phyloP scores from a whole-genome alignment of 176 grass and related monocot species.

The Oryza glaberrima region DNA sequence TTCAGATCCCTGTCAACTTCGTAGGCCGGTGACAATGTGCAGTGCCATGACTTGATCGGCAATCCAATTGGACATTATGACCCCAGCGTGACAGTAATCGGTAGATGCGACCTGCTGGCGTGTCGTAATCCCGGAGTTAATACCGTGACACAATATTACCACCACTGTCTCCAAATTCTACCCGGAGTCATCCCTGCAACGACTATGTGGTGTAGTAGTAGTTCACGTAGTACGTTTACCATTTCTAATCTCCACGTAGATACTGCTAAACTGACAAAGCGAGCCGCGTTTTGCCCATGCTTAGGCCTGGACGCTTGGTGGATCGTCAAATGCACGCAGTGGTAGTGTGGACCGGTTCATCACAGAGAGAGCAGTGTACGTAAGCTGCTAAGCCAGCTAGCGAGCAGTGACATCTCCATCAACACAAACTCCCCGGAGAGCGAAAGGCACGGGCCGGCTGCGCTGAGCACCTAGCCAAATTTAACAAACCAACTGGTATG shows the following conservation, averaged over 20 bases:
- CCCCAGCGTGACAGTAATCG: not conserved
- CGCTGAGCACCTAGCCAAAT: not conserved
- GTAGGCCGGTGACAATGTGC: not conserved
- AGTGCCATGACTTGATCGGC: slow-evolving; percentile 32
- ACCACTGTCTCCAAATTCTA: not conserved
- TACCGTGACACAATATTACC: not conserved
- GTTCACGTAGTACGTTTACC: not conserved
- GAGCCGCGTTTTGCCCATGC: not conserved
- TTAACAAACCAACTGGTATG: slow-evolving; percentile 31
- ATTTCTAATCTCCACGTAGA: not conserved
- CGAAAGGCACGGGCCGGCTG: slow-evolving; percentile 8
- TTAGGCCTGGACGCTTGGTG: not conserved
- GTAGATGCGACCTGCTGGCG: not conserved
- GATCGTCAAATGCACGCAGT: not conserved
- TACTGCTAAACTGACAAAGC: not conserved
- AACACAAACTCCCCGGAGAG: slow-evolving; percentile 54
- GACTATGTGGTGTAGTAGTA: not conserved
- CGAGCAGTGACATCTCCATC: slow-evolving; percentile 42
- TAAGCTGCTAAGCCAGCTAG: slow-evolving; percentile 22
- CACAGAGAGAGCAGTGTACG: slow-evolving; percentile 29
- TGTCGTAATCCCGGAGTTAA: not conserved
- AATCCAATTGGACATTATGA: slow-evolving; percentile 3
- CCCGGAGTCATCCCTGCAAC: not conserved
- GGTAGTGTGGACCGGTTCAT: not conserved
- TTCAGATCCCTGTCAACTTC: slow-evolving; percentile 45